A percentile compares a stretch with the other conserved stretches of the same genome.
Evolutionary conservation across 495 filamentous ascomycete genomes (phyloP).

Genomic region (Amphirosellinia nigrospora): DNA sequence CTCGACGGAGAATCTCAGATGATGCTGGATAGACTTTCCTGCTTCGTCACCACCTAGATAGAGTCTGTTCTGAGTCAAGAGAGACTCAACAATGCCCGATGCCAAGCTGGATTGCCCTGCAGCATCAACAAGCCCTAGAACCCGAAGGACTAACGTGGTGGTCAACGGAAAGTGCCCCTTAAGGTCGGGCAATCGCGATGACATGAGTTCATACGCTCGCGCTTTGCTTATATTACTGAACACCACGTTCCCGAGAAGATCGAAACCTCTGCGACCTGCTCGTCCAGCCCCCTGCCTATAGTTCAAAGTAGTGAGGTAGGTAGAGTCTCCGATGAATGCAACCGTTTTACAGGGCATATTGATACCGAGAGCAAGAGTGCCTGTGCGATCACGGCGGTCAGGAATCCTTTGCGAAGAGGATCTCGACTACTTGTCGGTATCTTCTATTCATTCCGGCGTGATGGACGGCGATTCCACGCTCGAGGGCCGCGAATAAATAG

Average conservation of each 20-base stretch:
- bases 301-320: conserved; percentile 74
- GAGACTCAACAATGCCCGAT: conserved; percentile 63
- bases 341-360: conserved; percentile 88
- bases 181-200: conserved; percentile 72
- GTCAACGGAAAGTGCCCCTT: conserved; percentile 81
- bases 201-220: conserved; percentile 68
- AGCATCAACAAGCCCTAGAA: conserved; percentile 69
- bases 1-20: conserved; percentile 80
- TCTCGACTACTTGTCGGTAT: conserved; percentile 74
- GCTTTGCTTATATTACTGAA: conserved; percentile 65
- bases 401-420: conserved; percentile 76
- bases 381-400: conserved; percentile 76
- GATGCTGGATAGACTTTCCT: conserved; percentile 70
- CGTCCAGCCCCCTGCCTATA: conserved; percentile 78
- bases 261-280: conserved; percentile 80
- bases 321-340: conserved; percentile 74
- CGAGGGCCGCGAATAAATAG: conserved; percentile 61
- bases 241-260: conserved; percentile 79
- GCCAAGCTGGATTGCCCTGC: conserved; percentile 67
- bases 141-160: conserved; percentile 71
- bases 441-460: conserved; percentile 79
- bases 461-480: conserved; percentile 74
- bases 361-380: conserved; percentile 77
- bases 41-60: conserved; percentile 67
- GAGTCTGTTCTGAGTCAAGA: conserved; percentile 71